Evolutionary conservation across 345 rosid genomes (phyloP), one percentile per base, ranked within the genome.

Genomic region (Rubroshorea leprosula): DNA sequence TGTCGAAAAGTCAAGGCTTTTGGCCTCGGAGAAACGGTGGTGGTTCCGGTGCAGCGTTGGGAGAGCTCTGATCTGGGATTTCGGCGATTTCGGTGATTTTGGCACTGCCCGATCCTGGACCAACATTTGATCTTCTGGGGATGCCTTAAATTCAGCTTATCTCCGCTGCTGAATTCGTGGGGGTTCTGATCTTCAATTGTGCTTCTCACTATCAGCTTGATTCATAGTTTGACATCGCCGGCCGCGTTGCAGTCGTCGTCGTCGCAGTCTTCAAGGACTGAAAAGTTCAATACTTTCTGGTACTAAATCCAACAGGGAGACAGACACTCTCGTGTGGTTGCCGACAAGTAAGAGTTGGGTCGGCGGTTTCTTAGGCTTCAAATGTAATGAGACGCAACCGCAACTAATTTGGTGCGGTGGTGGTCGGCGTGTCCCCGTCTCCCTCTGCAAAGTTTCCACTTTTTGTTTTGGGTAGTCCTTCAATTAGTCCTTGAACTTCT

Each of bases 101-200:
- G 80, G 64, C 24, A 59, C 49, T 23, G 67, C 66, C 20, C 90
- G 89, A 68, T 83, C 95, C 68, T 84, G 98, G 80, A 92, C 95
- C 80, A 92, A 80, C 98, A 92, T 91, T 69, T 74, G 47, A 65
- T 61, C 51, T 45, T 22, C 13, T 4, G 6, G 31, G 24, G 13
- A 5, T 22, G 31, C 35, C 12, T 17, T 17, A 31, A n/a, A n/a
- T n/a, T n/a, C n/a, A n/a, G n/a, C n/a, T n/a, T n/a, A n/a, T n/a
- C 24, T 9, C 15, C 23, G 16, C 7, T 1, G 15, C 25, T 20
- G 15, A 49, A 23, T 49, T 47, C 20, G 17, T 20, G 25, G 31
- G 31, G 24, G 3, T 19, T 49, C 53, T 49, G 19, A 49, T 20
- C 19, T 60, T 60, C 54, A 58, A n/a, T 57, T 23, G n/a, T 23